These are phyloP conservation scores for Kondoa malvinella DNA, from an alignment of 768 basidiomycete genomes.

Conservation along the genomic window DNA sequence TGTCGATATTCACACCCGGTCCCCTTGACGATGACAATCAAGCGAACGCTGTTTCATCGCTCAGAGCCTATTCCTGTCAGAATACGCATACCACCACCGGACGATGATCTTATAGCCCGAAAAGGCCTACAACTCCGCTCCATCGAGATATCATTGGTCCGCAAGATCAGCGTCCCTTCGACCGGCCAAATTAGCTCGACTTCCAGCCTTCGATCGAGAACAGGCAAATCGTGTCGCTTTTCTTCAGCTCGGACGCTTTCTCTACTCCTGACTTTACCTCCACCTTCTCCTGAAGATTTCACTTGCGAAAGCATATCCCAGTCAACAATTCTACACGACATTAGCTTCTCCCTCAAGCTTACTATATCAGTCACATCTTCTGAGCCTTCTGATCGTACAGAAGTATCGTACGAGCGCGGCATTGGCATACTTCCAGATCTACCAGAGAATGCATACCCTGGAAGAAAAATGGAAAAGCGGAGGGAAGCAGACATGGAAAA, in stretches of 20 bases:
- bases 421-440: conserved; percentile 14
- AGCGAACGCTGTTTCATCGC: conserved; percentile 51
- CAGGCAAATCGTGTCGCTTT: conserved; percentile 82
- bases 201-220: conserved; percentile 27
- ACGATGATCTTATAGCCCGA: conserved; percentile 48
- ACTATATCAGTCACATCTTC: conserved; percentile 11
- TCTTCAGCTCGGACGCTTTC: conserved; percentile 58
- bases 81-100: conserved; percentile 60
- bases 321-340: conserved; percentile 61
- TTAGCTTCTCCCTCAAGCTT: conserved; percentile 58
- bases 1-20: conserved; percentile 37
- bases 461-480: not conserved
- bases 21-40: conserved; percentile 51
- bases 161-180: conserved; percentile 32
- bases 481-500: not conserved
- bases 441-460: not conserved
- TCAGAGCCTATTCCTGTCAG: conserved; percentile 65
- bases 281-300: conserved; percentile 12
- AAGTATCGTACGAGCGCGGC: conserved; percentile 7
- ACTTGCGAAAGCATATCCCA: conserved; percentile 41
- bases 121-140: conserved; percentile 61
- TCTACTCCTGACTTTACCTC: conserved; percentile 50
- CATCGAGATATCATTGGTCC: conserved; percentile 59
- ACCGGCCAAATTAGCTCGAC: not conserved
- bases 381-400: conserved; percentile 11